Evolutionary conservation across 1,284 basidiomycete genomes (phyloP).

Genomic region (Megacollybia platyphylla): DNA sequence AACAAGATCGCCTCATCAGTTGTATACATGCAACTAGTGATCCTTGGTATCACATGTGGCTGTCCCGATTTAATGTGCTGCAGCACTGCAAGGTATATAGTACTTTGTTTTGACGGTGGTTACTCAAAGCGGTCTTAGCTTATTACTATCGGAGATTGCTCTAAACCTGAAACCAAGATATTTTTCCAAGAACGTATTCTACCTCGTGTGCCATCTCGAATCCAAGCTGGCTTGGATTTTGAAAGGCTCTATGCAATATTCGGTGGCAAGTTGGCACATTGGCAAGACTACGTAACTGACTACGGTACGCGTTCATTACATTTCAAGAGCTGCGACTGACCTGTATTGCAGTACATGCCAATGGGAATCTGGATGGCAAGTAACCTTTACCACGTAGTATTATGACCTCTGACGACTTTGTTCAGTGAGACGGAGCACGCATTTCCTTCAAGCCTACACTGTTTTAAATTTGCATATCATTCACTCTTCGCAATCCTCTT

Average conservation of each 20-base stretch:
- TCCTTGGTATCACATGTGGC: conserved; percentile 75
- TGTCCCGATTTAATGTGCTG: conserved; percentile 62
- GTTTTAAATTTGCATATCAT: conserved; percentile 65
- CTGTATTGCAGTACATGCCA: conserved; percentile 24
- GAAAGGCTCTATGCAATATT: conserved; percentile 65
- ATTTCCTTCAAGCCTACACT: conserved; percentile 67
- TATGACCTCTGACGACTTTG: not conserved
- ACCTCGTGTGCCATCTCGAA: conserved; percentile 45
- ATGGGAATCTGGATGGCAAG: conserved; percentile 24
- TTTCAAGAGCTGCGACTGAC: not conserved
- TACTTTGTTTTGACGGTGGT: conserved; percentile 1
- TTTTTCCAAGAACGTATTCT: conserved; percentile 55
- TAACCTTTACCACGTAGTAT: not conserved
- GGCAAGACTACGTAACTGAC: conserved; percentile 66
- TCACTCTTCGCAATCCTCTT: conserved; percentile 48
- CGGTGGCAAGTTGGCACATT: conserved; percentile 72
- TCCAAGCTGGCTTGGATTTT: conserved; percentile 45
- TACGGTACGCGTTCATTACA: conserved; percentile 24
- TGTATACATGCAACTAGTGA: conserved; percentile 77
- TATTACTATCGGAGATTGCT: conserved; percentile 68
- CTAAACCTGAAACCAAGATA: conserved; percentile 49
- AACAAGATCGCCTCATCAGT: conserved; percentile 73
- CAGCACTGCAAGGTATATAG: conserved; percentile 61
- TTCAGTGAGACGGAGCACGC: conserved; percentile 58
- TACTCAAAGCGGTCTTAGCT: conserved; percentile 27